Evolutionary conservation across 768 basidiomycete genomes (phyloP), one percentile per base, ranked within the genome.

Genomic region (Chlorophyllum brunneum): DNA sequence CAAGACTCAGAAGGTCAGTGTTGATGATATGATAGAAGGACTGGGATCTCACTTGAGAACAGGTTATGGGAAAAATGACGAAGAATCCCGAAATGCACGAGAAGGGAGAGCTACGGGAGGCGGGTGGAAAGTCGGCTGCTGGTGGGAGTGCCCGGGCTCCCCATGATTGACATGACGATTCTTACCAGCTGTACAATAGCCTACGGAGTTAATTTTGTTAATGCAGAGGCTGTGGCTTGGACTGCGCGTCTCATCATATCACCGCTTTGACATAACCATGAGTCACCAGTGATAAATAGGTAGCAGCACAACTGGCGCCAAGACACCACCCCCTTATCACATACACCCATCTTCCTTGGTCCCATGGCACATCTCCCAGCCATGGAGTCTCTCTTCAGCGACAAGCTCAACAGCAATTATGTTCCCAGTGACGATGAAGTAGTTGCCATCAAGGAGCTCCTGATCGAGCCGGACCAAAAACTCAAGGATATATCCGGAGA

Each of bases 1-100:
- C 2, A 83, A 84, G 68, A 70, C 76, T 0, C 71, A 84, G 58
- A 75, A 83, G 73, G 82, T 80, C 11, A 1, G 60, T 29, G 20
- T 26, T 11, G 7, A 9, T 13, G 31, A 11, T 48, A 5, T 10
- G 9, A 24, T 2, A 4, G 1, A 0, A 23, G 5, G 5, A 9
- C 15, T 30, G 11, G 3, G 2, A 16, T 16, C 36, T 31, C 10
- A 4, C 13, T 40, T 31, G 16, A 24, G 10, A 11, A 36, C 31
- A 4, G 18, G 18, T 41, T 40, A 82, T 75, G 24, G 81, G 82
- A 6, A 83, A 83, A 62, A 48, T 68, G 30, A 65, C 67, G 11
- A 48, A 71, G 18, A 80, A 83, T 8, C 63, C 71, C 0, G 80
- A 75, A 5, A 46, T 79, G 63, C 76, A 80, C 45, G 81, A 82